Conservation (phyloP, 164 flowering plant species). For the Vitis cinerea region DNA sequence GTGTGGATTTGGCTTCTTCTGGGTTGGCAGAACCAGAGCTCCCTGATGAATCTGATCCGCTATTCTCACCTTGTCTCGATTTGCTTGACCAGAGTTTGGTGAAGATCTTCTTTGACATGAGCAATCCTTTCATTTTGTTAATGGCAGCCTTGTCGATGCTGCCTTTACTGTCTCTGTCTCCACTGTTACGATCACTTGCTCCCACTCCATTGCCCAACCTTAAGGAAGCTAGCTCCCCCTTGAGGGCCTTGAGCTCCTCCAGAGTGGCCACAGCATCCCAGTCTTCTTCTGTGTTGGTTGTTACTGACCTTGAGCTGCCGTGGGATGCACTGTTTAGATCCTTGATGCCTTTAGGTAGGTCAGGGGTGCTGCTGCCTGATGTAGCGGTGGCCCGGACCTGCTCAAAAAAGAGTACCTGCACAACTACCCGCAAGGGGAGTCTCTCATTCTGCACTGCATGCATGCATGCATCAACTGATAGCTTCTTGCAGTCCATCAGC, state of each 20-base stretch:
- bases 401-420: constrained; percentile 96
- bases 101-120: constrained; percentile 58
- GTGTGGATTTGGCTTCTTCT: constrained; percentile 54
- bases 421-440: constrained; percentile 80
- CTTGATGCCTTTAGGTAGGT: constrained; percentile 50
- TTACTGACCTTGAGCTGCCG: constrained; percentile 60
- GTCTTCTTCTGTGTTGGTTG: constrained; percentile 64
- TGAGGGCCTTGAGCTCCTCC: constrained; percentile 61
- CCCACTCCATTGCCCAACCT: constrained; percentile 29
- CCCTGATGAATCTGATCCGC: constrained; percentile 69
- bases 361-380: constrained; percentile 55
- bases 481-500: constrained; percentile 91
- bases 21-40: constrained; percentile 51
- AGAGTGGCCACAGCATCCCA: constrained; percentile 62
- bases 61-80: constrained; percentile 45
- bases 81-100: constrained; percentile 56
- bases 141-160: constrained; percentile 40
- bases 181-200: not conserved
- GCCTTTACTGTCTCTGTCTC: constrained; percentile 17
- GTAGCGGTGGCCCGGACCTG: constrained; percentile 67
- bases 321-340: constrained; percentile 46
- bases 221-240: constrained; percentile 57
- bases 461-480: constrained; percentile 88
- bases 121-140: constrained; percentile 45
- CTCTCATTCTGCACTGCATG: constrained; percentile 97